These are phyloP conservation scores for Cyamopsis tetragonoloba DNA, from an alignment of 306 rosid genomes.

Conservation along the genomic window DNA sequence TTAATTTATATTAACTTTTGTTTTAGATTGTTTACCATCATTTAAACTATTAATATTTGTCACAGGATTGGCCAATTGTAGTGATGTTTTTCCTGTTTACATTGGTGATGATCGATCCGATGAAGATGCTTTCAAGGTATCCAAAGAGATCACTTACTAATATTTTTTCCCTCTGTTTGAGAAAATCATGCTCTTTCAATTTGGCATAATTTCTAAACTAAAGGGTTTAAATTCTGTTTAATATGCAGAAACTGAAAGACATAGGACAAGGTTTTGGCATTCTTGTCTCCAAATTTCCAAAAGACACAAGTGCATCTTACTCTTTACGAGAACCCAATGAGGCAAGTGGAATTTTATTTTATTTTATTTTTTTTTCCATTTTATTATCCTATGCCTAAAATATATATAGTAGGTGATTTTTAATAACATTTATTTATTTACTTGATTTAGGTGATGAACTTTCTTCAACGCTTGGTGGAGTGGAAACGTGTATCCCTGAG, in stretches of 20 bases:
- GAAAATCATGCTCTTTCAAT: neutral
- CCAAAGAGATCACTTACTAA: slow-evolving; percentile 5
- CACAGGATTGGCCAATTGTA: slow-evolving; percentile 66
- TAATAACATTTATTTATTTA: neutral
- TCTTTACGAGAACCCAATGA: slow-evolving; percentile 76
- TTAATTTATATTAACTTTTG: neutral
- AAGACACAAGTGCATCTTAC: slow-evolving; percentile 84
- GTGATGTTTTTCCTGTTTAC: slow-evolving; percentile 73
- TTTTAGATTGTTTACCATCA: slow-evolving; percentile 6
- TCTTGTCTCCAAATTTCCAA: slow-evolving; percentile 80
- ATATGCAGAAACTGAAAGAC: slow-evolving; percentile 55
- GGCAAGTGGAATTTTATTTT: slow-evolving; percentile 42
- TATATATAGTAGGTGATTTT: neutral
- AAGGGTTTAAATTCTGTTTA: neutral
- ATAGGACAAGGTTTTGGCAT: slow-evolving; percentile 94
- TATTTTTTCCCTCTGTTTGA: neutral
- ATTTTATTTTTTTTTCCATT: neutral
- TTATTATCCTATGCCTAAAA: neutral
- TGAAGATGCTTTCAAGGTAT: slow-evolving; percentile 94
- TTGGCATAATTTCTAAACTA: neutral
- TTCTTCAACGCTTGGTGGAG: slow-evolving; percentile 62
- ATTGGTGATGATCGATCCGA: slow-evolving; percentile 88
- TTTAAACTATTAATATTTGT: slow-evolving; percentile 11
- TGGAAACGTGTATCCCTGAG: slow-evolving; percentile 41
- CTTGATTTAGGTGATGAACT: slow-evolving; percentile 55